Evolutionary conservation across 768 basidiomycete species (phyloP), one percentile per base, ranked within the genome.

Genomic region (Punctularia strigosozonata): DNA sequence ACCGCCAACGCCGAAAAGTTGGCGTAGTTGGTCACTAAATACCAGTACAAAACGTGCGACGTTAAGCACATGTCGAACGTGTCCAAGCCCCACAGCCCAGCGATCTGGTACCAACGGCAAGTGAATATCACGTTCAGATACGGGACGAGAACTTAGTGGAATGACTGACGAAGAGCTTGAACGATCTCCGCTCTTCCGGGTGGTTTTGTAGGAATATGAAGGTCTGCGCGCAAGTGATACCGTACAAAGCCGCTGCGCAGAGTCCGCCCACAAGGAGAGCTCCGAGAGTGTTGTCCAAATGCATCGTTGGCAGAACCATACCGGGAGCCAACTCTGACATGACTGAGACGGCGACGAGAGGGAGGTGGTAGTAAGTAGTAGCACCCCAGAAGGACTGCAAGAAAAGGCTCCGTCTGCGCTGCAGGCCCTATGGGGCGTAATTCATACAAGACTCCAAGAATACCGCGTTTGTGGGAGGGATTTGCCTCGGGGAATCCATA

Each of bases 51-150:
- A 44, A 74, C 65, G 48, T 78, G 76, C 36, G 61, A 60, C 33
- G 67, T 69, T 39, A 78, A 48, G 31, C 56, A 59, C 0, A 68
- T 66, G 47, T 76, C 71, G 40, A 77, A 70, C 0, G 75, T 74
- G 50, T 78, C 75, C 18, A 78, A 46, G 4, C 58, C 41, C 67
- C 73, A 75, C n/a, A n/a, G n/a, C n/a, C n/a, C n/a, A n/a, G n/a
- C n/a, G n/a, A n/a, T n/a, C n/a, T n/a, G n/a, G n/a, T n/a, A n/a
- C n/a, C n/a, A n/a, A n/a, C n/a, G n/a, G n/a, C n/a, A n/a, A n/a
- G n/a, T n/a, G n/a, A n/a, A n/a, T n/a, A n/a, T n/a, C n/a, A n/a
- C n/a, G n/a, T n/a, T n/a, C n/a, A n/a, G n/a, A n/a, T n/a, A n/a
- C n/a, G n/a, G n/a, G n/a, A n/a, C n/a, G n/a, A n/a, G n/a, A n/a